phyloP scores from a whole-genome alignment of 2,329 filamentous ascomycete species.

The Xenoacremonium recifei region DNA sequence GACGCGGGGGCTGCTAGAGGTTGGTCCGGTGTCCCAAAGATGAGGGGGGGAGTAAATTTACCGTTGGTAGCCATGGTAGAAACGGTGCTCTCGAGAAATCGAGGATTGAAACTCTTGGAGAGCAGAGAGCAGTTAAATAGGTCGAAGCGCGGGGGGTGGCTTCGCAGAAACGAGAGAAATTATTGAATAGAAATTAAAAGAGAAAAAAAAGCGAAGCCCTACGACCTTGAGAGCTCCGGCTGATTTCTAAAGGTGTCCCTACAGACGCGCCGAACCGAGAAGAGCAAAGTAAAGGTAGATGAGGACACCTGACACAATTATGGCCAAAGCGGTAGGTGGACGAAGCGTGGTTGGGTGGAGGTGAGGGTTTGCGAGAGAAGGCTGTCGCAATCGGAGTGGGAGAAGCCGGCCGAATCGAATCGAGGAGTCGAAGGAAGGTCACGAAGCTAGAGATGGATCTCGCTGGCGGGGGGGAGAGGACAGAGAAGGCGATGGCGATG shows the following conservation, averaged over 20 bases:
- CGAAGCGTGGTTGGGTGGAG: conserved; percentile 22
- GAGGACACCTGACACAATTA: conserved; percentile 15
- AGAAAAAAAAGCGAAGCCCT: too few species aligned
- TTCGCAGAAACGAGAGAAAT: conserved; percentile 13
- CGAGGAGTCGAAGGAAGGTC: conserved; percentile 7
- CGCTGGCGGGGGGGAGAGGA: conserved; percentile 1
- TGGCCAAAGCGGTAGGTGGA: conserved; percentile 10
- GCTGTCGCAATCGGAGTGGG: neutral
- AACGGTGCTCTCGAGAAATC: conserved; percentile 18
- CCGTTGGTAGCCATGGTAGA: conserved; percentile 57
- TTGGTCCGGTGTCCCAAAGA: conserved; percentile 39
- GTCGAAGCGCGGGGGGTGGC: conserved; percentile 17
- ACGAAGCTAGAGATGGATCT: conserved; percentile 12
- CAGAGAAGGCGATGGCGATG: conserved; percentile 11
- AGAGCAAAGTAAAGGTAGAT: conserved; percentile 9
- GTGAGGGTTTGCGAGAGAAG: conserved; percentile 1
- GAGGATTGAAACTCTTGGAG: conserved; percentile 6
- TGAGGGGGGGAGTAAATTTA: conserved; percentile 46
- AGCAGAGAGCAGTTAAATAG: conserved; percentile 16
- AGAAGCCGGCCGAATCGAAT: conserved; percentile 15
- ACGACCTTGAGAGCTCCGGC: conserved; percentile 2
- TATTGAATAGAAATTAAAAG: conserved; percentile 6
- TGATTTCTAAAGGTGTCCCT: conserved; percentile 6
- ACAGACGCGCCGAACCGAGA: conserved; percentile 9
- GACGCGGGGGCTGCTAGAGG: conserved; percentile 34